phyloP scores from a whole-genome alignment of 768 basidiomycete species.

The Tephrocybe sp. region DNA sequence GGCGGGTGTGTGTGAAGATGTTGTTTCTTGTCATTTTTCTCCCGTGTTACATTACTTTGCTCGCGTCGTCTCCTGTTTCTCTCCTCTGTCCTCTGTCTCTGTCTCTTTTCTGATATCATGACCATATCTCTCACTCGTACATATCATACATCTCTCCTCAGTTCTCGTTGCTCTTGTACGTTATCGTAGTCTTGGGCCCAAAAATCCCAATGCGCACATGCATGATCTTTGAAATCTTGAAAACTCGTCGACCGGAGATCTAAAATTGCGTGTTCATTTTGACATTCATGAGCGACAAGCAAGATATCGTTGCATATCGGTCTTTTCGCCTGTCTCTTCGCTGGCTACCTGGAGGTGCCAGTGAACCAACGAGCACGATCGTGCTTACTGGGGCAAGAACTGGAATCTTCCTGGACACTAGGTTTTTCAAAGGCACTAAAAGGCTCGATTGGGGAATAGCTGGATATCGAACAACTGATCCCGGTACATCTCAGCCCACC shows the following conservation, averaged over 20 bases:
- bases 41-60: conserved; percentile 8
- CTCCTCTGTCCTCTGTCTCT: conserved; percentile 8
- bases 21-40: conserved; percentile 14
- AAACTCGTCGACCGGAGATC: background rate
- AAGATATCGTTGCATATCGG: conserved; percentile 3
- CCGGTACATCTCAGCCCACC: conserved; percentile 2
- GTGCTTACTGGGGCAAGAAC: conserved; percentile 30
- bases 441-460: conserved; percentile 40
- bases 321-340: conserved; percentile 27
- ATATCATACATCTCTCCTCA: conserved; percentile 24
- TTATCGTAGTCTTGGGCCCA: conserved; percentile 18
- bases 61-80: conserved; percentile 12
- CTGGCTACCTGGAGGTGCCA: conserved; percentile 30
- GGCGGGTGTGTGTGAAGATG: conserved; percentile 11
- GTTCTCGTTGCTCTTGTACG: conserved; percentile 20
- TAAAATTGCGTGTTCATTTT: too few species aligned
- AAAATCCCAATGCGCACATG: conserved; percentile 14
- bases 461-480: conserved; percentile 28
- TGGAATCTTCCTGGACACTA: conserved; percentile 34
- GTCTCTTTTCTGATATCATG: conserved; percentile 15
- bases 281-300: background rate
- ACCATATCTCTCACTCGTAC: conserved; percentile 17
- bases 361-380: conserved; percentile 35
- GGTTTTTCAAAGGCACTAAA: conserved; percentile 28
- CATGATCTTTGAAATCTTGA: conserved; percentile 6